Evolutionary conservation across 1,284 basidiomycete genomes (phyloP), one percentile per base, ranked within the genome.

Genomic region (Cutaneotrichosporon daszewskae): DNA sequence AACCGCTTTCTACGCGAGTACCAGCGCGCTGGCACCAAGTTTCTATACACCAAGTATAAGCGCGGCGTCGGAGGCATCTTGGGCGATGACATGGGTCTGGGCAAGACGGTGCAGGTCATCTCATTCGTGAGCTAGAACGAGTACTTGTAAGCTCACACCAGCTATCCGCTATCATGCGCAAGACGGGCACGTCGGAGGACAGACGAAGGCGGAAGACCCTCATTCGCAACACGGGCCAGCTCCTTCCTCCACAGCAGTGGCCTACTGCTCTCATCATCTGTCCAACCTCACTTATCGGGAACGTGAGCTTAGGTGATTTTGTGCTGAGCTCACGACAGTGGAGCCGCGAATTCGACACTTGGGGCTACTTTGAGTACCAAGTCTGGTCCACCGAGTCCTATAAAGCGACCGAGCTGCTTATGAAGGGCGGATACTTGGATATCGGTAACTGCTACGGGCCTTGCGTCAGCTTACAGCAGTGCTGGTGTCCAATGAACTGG

Each of bases 11-110:
- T 77, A 2, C 66, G 74, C 32, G 59, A 60, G 12, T 76, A 77
- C 46, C 76, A 77, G 51, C 54, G 72, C 9, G 60, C 66, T 2
- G 75, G 75, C 4, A 68, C 69, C 8, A 50, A 63, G 38, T 76
- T 76, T 53, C 55, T 77, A 8, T 75, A 72, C 47, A 43, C 59
- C 10, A 70, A 72, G 37, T 76, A 72, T 48, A 55, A 53, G n/a
- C 51, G 53, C 3, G 62, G 65, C 0, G 58, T 59, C 22, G 75
- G 75, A 2, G 72, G 65, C 4, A 54, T 76, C 11, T 56, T 76
- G 3, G 75, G 74, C 3, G 76, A 77, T 41, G 76, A 77, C 44
- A 77, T 77, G 76, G 75, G 65, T 12, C 56, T 72, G 5, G 74
- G 74, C 4, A 75, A 75, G 54, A 74, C 52, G 0, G 45, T 54